A percentile compares a stretch with the other conserved stretches of the same genome.
Conservation (phyloP, 1,139 yeast species). For the Spathaspora sp. region DNA sequence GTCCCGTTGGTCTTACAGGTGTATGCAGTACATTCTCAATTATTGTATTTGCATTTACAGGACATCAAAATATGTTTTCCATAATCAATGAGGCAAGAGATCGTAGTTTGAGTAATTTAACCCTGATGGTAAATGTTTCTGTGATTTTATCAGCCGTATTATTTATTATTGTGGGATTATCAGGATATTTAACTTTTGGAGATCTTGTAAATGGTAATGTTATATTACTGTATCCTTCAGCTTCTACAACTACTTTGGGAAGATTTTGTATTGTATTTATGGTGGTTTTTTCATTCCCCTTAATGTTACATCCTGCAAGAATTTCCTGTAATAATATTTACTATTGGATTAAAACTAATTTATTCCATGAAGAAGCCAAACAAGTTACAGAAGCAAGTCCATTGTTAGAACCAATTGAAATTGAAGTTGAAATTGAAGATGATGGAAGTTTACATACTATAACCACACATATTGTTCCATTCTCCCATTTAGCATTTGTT, state of each 20-base stretch:
- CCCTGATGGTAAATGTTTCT: slow-evolving; percentile 54
- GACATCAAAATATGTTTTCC: slow-evolving; percentile 53
- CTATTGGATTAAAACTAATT: slow-evolving; percentile 41
- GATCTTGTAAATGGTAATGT: slow-evolving; percentile 67
- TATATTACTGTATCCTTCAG: slow-evolving; percentile 61
- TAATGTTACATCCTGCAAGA: slow-evolving; percentile 91
- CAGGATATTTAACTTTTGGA: slow-evolving; percentile 49
- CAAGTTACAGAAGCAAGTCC: slow-evolving; percentile 11
- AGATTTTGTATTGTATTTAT: slow-evolving; percentile 74
- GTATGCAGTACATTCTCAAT: slow-evolving; percentile 61
- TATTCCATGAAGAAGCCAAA: slow-evolving; percentile 2
- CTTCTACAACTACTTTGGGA: slow-evolving; percentile 59
- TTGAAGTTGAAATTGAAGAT: slow-evolving; percentile 5
- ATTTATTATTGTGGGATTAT: slow-evolving; percentile 40
- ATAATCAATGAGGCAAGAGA: slow-evolving; percentile 52
- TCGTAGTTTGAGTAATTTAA: slow-evolving; percentile 51
- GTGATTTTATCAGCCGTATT: slow-evolving; percentile 38
- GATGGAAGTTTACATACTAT: slow-evolving; percentile 13
- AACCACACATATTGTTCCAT: slow-evolving; percentile 42
- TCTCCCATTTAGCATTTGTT: slow-evolving; percentile 49
- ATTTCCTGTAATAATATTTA: slow-evolving; percentile 77
- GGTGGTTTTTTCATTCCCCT: slow-evolving; percentile 86
- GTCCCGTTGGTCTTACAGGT: slow-evolving; percentile 60
- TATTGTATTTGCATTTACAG: slow-evolving; percentile 49
- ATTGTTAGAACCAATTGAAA: slow-evolving; percentile 8